Evolutionary conservation across 805 yeast genomes (phyloP).

Genomic region (Suhomyces pyralidae): DNA sequence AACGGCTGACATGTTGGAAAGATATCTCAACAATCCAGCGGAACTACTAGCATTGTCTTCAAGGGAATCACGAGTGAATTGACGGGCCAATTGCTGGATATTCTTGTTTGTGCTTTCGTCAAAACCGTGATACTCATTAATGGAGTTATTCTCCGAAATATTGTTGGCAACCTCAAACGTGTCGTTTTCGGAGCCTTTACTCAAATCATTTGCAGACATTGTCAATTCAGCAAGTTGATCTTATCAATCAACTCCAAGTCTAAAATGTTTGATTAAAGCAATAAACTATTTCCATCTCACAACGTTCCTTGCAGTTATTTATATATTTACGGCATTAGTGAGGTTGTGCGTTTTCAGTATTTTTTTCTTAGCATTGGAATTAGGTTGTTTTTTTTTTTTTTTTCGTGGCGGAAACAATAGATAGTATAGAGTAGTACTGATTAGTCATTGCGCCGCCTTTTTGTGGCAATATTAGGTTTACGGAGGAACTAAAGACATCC

Average conservation of each 20-base stretch:
- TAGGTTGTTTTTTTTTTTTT: not conserved
- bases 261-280: not conserved
- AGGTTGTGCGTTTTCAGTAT: not conserved
- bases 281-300: not conserved
- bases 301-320: not conserved
- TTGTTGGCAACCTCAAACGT: not conserved
- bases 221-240: not conserved
- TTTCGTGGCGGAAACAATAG: not conserved
- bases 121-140: constrained; percentile 14
- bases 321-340: not conserved
- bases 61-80: constrained; percentile 15
- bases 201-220: constrained; percentile 9
- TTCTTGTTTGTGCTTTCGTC: constrained; percentile 9
- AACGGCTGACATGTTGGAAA: constrained; percentile 51
- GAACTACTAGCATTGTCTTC: not conserved
- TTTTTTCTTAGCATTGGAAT: not conserved
- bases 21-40: constrained; percentile 20
- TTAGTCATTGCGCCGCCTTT: not conserved
- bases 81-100: constrained; percentile 23
- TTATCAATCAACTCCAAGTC: not conserved
- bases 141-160: constrained; percentile 10
- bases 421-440: not conserved
- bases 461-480: not conserved
- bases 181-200: constrained; percentile 1
- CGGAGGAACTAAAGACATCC: not conserved